Conservation (phyloP, 805 yeast genomes). For the Kluyveromyces siamensis region DNA sequence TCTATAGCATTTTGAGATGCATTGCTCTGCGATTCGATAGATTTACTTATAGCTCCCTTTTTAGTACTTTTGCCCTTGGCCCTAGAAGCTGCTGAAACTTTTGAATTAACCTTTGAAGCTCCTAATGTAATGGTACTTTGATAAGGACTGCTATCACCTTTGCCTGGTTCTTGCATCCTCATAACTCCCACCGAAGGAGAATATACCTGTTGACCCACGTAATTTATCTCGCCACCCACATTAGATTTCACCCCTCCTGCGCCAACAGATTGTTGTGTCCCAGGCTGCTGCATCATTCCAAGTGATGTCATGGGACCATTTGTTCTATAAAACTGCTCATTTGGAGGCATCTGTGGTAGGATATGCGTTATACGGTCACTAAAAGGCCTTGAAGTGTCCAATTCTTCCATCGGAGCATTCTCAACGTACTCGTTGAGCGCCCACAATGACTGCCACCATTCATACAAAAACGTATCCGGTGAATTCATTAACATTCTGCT, state of each 20-base stretch:
- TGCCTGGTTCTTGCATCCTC: neutral
- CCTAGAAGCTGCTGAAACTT: neutral
- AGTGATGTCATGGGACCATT: neutral
- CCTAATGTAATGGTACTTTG: neutral
- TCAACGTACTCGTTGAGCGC: constrained; percentile 39
- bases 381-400: constrained; percentile 11
- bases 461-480: constrained; percentile 40
- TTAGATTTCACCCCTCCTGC: neutral
- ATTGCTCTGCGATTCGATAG: neutral
- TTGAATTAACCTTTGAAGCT: neutral
- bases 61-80: neutral
- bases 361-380: constrained; percentile 14
- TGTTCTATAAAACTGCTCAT: neutral
- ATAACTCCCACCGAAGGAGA: neutral
- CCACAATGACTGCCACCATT: constrained; percentile 51
- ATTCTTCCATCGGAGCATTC: constrained; percentile 21
- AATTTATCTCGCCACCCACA: neutral
- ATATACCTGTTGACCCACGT: neutral
- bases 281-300: neutral
- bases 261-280: neutral
- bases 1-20: neutral
- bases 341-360: constrained; percentile 9
- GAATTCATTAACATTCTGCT: constrained; percentile 35
- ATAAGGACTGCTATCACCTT: neutral
- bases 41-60: neutral